These are phyloP conservation scores for Thelephora aurantiotincta DNA, from an alignment of 768 basidiomycete genomes.

Conservation along the genomic window DNA sequence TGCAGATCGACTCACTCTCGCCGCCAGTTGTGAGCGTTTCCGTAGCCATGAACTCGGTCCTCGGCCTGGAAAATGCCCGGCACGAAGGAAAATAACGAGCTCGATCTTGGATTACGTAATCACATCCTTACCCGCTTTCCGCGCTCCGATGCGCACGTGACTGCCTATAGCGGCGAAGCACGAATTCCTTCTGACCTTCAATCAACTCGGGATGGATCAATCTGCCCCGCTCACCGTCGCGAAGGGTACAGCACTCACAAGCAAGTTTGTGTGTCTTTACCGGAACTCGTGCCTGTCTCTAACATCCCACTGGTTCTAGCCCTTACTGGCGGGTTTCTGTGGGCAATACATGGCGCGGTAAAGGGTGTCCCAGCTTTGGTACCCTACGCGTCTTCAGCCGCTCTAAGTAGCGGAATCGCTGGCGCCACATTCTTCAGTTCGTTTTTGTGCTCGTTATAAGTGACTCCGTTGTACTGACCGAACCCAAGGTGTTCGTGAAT, in stretches of 20 bases:
- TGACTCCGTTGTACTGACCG: not conserved
- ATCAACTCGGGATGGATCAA: constrained; percentile 14
- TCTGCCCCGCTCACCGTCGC: constrained; percentile 28
- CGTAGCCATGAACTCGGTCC: too few species aligned
- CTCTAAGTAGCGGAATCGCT: constrained; percentile 57
- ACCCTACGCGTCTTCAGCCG: constrained; percentile 41
- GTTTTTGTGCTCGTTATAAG: constrained; percentile 12
- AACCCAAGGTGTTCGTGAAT: constrained; percentile 57
- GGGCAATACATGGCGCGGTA: constrained; percentile 30
- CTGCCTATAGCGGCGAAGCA: too few species aligned
- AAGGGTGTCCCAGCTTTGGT: constrained; percentile 32
- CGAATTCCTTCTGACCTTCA: too few species aligned
- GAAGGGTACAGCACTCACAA: constrained; percentile 50
- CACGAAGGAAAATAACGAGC: too few species aligned
- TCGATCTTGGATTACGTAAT: too few species aligned
- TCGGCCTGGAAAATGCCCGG: too few species aligned
- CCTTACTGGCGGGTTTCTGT: constrained; percentile 32
- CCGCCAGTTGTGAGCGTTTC: too few species aligned
- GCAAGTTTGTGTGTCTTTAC: constrained; percentile 55
- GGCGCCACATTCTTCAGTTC: constrained; percentile 70
- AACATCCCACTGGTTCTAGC: constrained; percentile 32
- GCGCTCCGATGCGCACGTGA: too few species aligned
- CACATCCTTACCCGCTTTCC: too few species aligned
- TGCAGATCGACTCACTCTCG: too few species aligned
- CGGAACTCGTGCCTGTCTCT: constrained; percentile 1